These are phyloP conservation scores for Trichoderma sp. DNA, from an alignment of 2,329 filamentous ascomycete species.

Conservation along the genomic window DNA sequence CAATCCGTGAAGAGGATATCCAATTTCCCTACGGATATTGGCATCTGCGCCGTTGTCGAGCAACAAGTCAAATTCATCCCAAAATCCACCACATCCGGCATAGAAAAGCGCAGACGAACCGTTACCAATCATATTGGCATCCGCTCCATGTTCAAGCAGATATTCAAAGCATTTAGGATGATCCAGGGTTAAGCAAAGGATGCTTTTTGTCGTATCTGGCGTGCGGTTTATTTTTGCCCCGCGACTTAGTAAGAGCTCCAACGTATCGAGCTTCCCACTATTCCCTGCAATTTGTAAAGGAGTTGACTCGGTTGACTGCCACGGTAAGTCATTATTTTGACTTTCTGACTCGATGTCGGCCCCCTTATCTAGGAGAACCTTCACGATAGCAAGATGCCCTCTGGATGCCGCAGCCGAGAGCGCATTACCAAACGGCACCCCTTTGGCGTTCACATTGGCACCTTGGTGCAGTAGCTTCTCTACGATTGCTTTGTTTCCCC, in stretches of 20 bases:
- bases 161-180: not conserved
- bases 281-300: not conserved
- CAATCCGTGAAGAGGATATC: not conserved
- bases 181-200: fast-evolving
- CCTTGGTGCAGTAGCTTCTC: not conserved
- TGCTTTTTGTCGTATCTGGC: not conserved
- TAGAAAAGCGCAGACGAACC: no score
- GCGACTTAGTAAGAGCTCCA: not conserved
- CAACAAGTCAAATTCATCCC: not conserved
- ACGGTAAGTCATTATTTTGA: no score
- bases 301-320: no score
- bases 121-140: not conserved
- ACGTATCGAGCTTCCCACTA: not conserved
- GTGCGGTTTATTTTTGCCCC: not conserved
- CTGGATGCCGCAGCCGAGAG: not conserved
- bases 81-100: no score
- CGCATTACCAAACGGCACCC: not conserved
- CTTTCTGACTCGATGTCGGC: no score
- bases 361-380: not conserved
- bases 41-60: not conserved
- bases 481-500: not conserved
- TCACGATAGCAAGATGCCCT: not conserved
- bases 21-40: not conserved
- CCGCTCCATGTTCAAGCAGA: not conserved
- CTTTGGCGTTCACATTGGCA: not conserved